These are phyloP conservation scores for Pythium pyrilobum DNA, from an alignment of 352 stramenopile genomes.

Conservation along the genomic window DNA sequence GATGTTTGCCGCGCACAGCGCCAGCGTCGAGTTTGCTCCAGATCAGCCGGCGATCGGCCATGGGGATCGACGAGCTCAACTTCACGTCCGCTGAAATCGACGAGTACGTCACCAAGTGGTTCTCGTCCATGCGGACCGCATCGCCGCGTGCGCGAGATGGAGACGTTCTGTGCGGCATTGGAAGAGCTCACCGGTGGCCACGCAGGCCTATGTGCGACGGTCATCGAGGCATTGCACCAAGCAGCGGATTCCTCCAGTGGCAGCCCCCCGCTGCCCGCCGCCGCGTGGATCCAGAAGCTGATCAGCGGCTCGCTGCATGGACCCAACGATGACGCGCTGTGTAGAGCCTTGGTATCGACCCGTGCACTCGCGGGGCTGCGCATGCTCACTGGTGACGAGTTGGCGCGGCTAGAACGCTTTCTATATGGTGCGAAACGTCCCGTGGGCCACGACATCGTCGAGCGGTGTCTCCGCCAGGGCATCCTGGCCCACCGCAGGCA, in stretches of 20 bases:
- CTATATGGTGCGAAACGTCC: too few species aligned
- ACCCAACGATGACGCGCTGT: slow-evolving; percentile 5
- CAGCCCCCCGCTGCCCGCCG: background rate
- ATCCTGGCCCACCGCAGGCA: slow-evolving; percentile 7
- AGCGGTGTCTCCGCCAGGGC: slow-evolving; percentile 11
- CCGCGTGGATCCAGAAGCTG: slow-evolving; percentile 8
- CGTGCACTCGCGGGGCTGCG: slow-evolving; percentile 9
- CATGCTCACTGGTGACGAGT: slow-evolving; percentile 6
- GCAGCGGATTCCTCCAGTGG: background rate
- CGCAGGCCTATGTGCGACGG: slow-evolving; percentile 4
- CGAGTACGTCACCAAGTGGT: slow-evolving; percentile 16
- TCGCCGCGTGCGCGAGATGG: background rate
- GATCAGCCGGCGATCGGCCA: background rate
- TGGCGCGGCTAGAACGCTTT: slow-evolving; percentile 9
- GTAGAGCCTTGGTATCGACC: slow-evolving; percentile 10
- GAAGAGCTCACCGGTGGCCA: background rate
- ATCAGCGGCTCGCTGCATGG: background rate
- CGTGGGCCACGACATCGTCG: slow-evolving; percentile 5
- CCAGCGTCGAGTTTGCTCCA: background rate
- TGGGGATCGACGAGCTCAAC: slow-evolving; percentile 3
- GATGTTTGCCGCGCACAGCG: slow-evolving; percentile 15
- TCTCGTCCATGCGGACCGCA: background rate
- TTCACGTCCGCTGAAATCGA: slow-evolving; percentile 5
- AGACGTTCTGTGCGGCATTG: slow-evolving; percentile 1
- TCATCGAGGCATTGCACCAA: slow-evolving; percentile 7